Evolutionary conservation across 2,329 filamentous ascomycete genomes (phyloP).

Genomic region (Cladobotryum protrusum): DNA sequence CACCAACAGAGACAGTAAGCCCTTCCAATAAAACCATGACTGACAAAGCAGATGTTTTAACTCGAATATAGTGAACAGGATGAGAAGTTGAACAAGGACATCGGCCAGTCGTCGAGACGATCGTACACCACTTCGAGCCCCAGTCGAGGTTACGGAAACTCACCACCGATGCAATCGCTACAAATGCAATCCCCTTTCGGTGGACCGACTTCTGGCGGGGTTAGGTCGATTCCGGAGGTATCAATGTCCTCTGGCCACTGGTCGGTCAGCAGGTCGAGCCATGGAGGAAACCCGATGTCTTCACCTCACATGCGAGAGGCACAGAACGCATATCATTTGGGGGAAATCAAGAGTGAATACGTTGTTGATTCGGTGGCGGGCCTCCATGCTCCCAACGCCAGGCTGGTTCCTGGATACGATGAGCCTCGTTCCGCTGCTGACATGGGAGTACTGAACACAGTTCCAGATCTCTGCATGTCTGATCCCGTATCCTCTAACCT

Average conservation of each 20-base stretch:
- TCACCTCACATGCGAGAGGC: conserved; percentile 14
- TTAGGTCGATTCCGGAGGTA: conserved; percentile 10
- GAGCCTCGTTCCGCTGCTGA: conserved; percentile 19
- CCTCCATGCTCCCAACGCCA: conserved; percentile 14
- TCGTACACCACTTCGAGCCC: conserved; percentile 16
- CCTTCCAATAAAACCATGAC: background rate
- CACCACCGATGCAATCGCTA: conserved; percentile 13
- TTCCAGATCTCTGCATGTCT: conserved; percentile 17
- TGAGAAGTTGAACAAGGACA: conserved; percentile 6
- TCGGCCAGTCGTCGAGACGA: conserved; percentile 10
- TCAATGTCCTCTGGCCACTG: conserved; percentile 18
- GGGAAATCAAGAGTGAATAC: conserved; percentile 17
- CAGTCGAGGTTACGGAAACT: conserved; percentile 11
- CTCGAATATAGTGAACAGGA: conserved; percentile 19
- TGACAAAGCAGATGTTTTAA: background rate
- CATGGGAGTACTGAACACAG: conserved; percentile 16
- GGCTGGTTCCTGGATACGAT: conserved; percentile 15
- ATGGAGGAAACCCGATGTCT: conserved; percentile 12
- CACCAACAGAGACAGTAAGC: conserved; percentile 41
- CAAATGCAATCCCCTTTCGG: conserved; percentile 17
- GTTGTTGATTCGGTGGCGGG: conserved; percentile 15
- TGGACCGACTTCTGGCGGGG: conserved; percentile 5
- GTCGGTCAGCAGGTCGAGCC: conserved; percentile 14
- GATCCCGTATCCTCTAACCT: conserved; percentile 15
- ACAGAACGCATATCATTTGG: conserved; percentile 17